These are phyloP conservation scores for Pseudocercospora fuligena DNA, from an alignment of 2,329 filamentous ascomycete genomes.

Conservation along the genomic window DNA sequence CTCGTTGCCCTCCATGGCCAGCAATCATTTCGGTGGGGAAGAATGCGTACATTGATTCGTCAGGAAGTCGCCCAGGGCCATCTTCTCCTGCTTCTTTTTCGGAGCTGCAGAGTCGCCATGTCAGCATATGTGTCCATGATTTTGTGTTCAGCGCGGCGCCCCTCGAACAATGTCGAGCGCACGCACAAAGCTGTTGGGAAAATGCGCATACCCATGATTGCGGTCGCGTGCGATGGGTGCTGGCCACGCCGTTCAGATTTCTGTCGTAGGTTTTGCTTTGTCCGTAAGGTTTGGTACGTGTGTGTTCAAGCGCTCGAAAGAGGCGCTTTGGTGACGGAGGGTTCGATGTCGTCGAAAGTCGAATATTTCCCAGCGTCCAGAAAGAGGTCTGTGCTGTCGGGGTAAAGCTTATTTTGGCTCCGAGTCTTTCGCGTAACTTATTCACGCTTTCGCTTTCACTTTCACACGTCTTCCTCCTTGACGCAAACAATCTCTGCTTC, in stretches of 20 bases:
- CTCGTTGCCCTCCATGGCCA: neutral
- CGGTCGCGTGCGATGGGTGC: constrained; percentile 43
- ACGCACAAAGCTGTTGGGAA: constrained; percentile 8
- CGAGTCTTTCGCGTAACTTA: neutral
- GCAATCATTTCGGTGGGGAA: constrained; percentile 4
- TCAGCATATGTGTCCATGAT: constrained; percentile 28
- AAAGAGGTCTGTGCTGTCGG: neutral
- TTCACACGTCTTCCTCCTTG: neutral
- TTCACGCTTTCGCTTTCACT: neutral
- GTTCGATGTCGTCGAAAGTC: neutral
- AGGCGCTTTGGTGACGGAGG: neutral
- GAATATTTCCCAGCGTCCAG: neutral
- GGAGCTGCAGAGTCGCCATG: constrained; percentile 52
- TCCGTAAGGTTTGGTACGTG: constrained; percentile 8
- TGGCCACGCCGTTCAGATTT: constrained; percentile 14
- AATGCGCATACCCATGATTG: constrained; percentile 63
- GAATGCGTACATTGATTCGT: constrained; percentile 73
- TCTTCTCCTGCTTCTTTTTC: constrained; percentile 91
- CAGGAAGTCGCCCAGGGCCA: constrained; percentile 97
- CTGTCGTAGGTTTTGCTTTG: constrained; percentile 9
- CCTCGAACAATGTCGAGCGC: constrained; percentile 5
- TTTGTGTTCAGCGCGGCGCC: neutral
- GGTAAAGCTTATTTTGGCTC: neutral
- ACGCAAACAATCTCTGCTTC: neutral
- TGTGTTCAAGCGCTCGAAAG: constrained; percentile 17